Percentiles rank a stretch among this genome's conserved stretches.
These are phyloP conservation scores for Sphagnum fallax DNA, from an alignment of 228 moss, liverwort and hornwort species.

Conservation along the genomic window DNA sequence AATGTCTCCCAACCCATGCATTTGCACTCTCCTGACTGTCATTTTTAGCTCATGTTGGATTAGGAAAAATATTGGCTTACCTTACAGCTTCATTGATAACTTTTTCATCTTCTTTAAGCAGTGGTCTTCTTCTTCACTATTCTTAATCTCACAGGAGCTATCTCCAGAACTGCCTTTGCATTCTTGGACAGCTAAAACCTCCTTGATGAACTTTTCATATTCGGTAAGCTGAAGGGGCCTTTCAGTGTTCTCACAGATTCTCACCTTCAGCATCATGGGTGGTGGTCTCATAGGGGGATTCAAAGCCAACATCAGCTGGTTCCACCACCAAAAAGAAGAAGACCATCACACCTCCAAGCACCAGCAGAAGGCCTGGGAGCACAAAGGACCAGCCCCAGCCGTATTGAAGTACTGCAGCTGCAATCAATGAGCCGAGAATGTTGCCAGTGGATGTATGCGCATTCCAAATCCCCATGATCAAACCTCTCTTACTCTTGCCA, in stretches of 20 bases:
- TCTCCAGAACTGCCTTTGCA: too few relatives aligned
- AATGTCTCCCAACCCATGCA: too few relatives aligned
- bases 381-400: slow-evolving; percentile 98
- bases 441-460: slow-evolving; percentile 89
- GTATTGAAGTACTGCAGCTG: slow-evolving; percentile 46
- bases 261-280: slow-evolving; percentile 22
- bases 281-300: slow-evolving; percentile 29
- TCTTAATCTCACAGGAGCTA: too few relatives aligned
- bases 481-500: slow-evolving; percentile 66
- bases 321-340: slow-evolving; percentile 68
- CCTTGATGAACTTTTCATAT: neutral
- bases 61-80: too few relatives aligned
- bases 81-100: too few relatives aligned
- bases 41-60: too few relatives aligned
- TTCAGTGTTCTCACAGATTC: too few relatives aligned
- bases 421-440: slow-evolving; percentile 71
- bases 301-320: slow-evolving; percentile 57
- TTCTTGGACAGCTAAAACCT: too few relatives aligned
- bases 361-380: slow-evolving; percentile 60
- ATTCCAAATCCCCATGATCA: slow-evolving; percentile 97
- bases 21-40: too few relatives aligned
- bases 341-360: slow-evolving; percentile 58
- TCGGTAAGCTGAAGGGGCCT: neutral
- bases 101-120: too few relatives aligned
- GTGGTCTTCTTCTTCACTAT: too few relatives aligned